Percentiles rank a stretch among this genome's conserved stretches.
phyloP scores from a whole-genome alignment of 2,329 filamentous ascomycete species.

The Huntiella bhutanensis region DNA sequence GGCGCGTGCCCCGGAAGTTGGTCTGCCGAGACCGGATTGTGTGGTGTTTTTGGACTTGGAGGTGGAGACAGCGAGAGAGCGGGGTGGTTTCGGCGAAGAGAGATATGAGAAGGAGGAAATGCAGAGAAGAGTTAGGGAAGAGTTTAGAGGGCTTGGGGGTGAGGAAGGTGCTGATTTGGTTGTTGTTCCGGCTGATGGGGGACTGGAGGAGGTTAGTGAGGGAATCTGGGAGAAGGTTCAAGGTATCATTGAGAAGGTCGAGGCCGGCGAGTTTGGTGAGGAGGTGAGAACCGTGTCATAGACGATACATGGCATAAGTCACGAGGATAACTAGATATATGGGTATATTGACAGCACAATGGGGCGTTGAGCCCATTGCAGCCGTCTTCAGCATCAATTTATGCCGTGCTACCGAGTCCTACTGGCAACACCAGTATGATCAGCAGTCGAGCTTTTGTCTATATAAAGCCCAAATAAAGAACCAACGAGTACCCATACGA shows the following conservation, averaged over 20 bases:
- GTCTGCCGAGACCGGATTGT: slow-evolving; percentile 70
- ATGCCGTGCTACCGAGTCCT: too few relatives aligned
- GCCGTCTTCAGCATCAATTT: too few relatives aligned
- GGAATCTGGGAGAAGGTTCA: slow-evolving; percentile 34
- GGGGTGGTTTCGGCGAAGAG: slow-evolving; percentile 80
- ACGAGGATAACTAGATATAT: too few relatives aligned
- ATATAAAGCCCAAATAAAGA: not conserved
- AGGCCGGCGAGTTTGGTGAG: slow-evolving; percentile 20
- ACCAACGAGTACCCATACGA: not conserved
- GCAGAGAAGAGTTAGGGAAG: slow-evolving; percentile 57
- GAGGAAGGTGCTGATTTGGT: slow-evolving; percentile 26
- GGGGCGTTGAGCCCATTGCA: slow-evolving; percentile 17
- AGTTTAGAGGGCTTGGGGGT: slow-evolving; percentile 32
- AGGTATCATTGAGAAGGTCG: slow-evolving; percentile 28
- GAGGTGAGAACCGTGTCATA: not conserved
- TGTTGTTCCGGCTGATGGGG: slow-evolving; percentile 34
- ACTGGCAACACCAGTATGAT: too few relatives aligned
- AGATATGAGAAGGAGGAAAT: slow-evolving; percentile 72
- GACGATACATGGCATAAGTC: not conserved
- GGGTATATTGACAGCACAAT: not conserved
- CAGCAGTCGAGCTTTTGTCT: too few relatives aligned
- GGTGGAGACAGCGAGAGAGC: slow-evolving; percentile 47
- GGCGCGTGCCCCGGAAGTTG: slow-evolving; percentile 70
- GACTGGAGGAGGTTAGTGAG: slow-evolving; percentile 36
- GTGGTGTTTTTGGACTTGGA: slow-evolving; percentile 76